Evolutionary conservation across 441 rosid species (phyloP), one percentile per base, ranked within the genome.

Genomic region (Daphne laureola): DNA sequence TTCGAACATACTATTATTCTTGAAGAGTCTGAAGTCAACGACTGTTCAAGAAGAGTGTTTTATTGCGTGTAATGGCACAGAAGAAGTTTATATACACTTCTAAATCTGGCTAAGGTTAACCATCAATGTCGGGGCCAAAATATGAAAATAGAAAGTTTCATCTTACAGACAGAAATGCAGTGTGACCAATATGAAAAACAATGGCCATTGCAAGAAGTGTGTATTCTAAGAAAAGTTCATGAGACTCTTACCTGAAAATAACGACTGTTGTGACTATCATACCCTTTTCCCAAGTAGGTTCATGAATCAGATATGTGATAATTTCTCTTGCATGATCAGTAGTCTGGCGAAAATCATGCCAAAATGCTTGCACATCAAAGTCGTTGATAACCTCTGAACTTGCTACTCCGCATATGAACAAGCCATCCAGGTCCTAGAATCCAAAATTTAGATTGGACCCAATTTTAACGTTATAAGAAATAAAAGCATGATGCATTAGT

Each of bases 281-380:
- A 66, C 76, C 67, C 48, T 65, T 64, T 67, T 86, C 94, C 72
- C 86, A 65, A 71, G 63, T 69, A 63, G 90, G 90, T 54, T 86
- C 96, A 67, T 76, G 70, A 68, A 73, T 57, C 51, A 67, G 45
- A 47, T 83, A 78, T 51, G 84, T 51, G 65, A 86, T 68, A 48
- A 86, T 76, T 69, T 86, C 84, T 54, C 88, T 79, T 9, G 49
- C 61, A 70, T 78, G 83, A 49, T 72, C 76, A 48, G 83, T 71
- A 57, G 74, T 68, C 71, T 78, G 85, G 57, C 85, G 94, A 54
- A 92, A 89, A 57, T 69, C 75, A 49, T 59, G 73, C 74, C 89
- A 66, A 65, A 83, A 67, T 43, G 76, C 58, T 65, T 58, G 66
- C 45, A 77, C 57, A 63, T 79, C 83, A 60, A 64, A 59, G 54